Conservation (phyloP, 306 rosid species). For the Pachyrhizus erosus region DNA sequence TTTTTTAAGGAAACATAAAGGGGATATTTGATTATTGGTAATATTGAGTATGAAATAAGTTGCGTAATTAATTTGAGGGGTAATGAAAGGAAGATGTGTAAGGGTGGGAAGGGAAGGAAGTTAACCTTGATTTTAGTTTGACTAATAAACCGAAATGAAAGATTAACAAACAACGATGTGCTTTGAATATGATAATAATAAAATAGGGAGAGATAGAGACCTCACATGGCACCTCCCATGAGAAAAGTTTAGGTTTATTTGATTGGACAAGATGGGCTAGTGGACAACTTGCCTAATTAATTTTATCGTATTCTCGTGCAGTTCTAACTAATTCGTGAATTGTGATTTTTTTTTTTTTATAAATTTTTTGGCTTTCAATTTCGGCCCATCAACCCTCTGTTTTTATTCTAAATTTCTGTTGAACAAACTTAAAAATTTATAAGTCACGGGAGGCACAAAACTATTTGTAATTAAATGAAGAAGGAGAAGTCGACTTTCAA, state of each 20-base stretch:
- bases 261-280: constrained; percentile 49
- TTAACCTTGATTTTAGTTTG: constrained; percentile 25
- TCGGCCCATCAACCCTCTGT: not conserved
- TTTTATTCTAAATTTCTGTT: constrained; percentile 27
- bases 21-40: not conserved
- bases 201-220: constrained; percentile 25
- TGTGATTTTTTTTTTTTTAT: not conserved
- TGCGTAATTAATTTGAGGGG: not conserved
- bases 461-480: constrained; percentile 24
- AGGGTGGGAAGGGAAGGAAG: not conserved
- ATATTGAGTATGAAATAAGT: not conserved
- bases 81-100: not conserved
- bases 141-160: constrained; percentile 22
- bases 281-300: constrained; percentile 55
- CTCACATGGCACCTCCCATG: constrained; percentile 46
- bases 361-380: constrained; percentile 16
- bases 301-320: constrained; percentile 34
- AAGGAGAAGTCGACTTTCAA: constrained; percentile 41
- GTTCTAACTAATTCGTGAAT: constrained; percentile 38
- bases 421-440: constrained; percentile 30
- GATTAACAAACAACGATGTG: constrained; percentile 32
- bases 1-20: not conserved
- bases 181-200: constrained; percentile 4
- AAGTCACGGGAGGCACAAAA: constrained; percentile 42
- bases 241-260: constrained; percentile 48